These are phyloP conservation scores for Gonium pectorale DNA, from an alignment of 139 green algal genomes.

Conservation along the genomic window DNA sequence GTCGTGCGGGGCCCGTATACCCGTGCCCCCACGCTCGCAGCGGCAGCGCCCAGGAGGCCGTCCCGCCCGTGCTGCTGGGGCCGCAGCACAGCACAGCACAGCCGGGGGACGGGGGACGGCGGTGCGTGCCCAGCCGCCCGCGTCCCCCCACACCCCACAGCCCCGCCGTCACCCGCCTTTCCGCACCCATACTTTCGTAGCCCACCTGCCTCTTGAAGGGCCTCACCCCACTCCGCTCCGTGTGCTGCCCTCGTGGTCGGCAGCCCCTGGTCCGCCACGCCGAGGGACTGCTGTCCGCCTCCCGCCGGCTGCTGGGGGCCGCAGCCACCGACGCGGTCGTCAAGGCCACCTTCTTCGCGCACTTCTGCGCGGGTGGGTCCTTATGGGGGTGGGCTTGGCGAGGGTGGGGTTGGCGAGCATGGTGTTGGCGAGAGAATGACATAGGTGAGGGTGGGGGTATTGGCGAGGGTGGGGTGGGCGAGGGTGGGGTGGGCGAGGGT, in stretches of 20 bases:
- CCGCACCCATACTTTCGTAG: too few relatives aligned
- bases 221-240: too few relatives aligned
- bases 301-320: constrained; percentile 61
- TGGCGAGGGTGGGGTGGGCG: not conserved
- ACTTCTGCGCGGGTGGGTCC: constrained; percentile 85
- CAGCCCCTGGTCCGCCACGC: constrained; percentile 43
- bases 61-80: too few relatives aligned
- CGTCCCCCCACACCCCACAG: not conserved
- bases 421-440: not conserved
- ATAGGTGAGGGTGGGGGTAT: not conserved
- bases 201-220: not conserved
- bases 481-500: not conserved
- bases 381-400: not conserved
- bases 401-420: not conserved
- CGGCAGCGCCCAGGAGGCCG: too few relatives aligned
- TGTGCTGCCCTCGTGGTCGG: not conserved
- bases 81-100: too few relatives aligned
- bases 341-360: constrained; percentile 83
- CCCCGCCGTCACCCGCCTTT: not conserved
- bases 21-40: too few relatives aligned
- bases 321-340: constrained; percentile 68
- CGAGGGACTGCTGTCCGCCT: constrained; percentile 3
- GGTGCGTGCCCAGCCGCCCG: too few relatives aligned
- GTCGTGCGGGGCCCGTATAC: too few relatives aligned
- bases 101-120: too few relatives aligned